Conservation (phyloP, 2,329 filamentous ascomycete species). For the Akanthomyces dipterigenus region DNA sequence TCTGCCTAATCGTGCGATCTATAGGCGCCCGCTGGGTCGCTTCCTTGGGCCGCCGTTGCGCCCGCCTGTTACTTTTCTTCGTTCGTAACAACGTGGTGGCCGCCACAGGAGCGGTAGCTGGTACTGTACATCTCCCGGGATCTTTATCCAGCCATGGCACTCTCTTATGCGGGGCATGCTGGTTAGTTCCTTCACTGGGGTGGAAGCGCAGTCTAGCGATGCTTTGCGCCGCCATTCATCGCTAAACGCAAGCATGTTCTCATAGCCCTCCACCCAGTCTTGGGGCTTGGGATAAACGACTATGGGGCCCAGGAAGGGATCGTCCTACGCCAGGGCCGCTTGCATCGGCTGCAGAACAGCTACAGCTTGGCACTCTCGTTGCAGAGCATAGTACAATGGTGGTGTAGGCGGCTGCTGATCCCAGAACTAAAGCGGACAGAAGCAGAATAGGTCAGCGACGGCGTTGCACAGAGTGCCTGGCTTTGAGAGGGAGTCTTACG, state of each 20-base stretch:
- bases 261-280: background rate
- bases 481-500: background rate
- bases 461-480: background rate
- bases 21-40: too few relatives aligned
- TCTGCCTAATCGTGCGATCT: too few relatives aligned
- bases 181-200: background rate
- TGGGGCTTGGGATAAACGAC: background rate
- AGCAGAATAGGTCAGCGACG: background rate
- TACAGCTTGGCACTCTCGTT: background rate
- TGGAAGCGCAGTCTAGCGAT: too few relatives aligned
- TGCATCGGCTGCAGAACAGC: background rate
- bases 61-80: too few relatives aligned
- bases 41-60: too few relatives aligned
- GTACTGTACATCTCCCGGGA: background rate
- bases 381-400: background rate
- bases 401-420: background rate
- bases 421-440: background rate
- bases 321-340: background rate
- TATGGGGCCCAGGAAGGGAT: background rate
- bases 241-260: background rate
- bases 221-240: background rate
- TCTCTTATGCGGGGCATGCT: background rate
- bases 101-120: background rate
- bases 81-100: background rate
- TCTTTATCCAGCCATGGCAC: background rate